Conservation (phyloP, 2,329 filamentous ascomycete species). For the Aspergillus intermedius region DNA sequence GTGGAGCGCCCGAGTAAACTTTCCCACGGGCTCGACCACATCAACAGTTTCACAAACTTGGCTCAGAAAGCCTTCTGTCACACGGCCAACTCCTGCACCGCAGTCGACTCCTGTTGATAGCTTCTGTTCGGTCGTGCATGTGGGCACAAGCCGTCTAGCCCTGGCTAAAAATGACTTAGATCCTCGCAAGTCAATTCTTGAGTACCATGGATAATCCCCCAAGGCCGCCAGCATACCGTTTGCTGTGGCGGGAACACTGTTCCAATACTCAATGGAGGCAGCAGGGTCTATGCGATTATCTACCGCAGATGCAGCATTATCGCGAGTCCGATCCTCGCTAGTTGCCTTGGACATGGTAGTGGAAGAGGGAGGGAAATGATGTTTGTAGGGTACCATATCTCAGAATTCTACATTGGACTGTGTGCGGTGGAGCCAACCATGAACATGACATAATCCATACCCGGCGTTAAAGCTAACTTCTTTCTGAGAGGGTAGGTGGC, state of each 20-base stretch:
- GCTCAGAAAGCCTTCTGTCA: slow-evolving; percentile 71
- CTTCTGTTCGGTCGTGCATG: slow-evolving; percentile 10
- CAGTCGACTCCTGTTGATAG: slow-evolving; percentile 48
- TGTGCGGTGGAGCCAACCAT: too few species aligned
- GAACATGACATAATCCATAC: too few species aligned
- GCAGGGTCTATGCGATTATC: slow-evolving; percentile 25
- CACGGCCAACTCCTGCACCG: slow-evolving; percentile 69
- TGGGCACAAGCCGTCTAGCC: slow-evolving; percentile 38
- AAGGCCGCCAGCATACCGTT: slow-evolving; percentile 54
- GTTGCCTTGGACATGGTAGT: neutral
- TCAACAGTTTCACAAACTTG: slow-evolving; percentile 65
- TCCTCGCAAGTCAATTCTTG: slow-evolving; percentile 62
- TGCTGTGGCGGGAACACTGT: slow-evolving; percentile 33
- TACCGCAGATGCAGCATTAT: neutral
- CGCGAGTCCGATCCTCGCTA: neutral
- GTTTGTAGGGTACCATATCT: neutral
- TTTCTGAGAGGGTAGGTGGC: too few species aligned
- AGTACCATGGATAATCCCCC: slow-evolving; percentile 63
- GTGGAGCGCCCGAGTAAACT: slow-evolving; percentile 63
- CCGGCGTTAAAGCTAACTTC: too few species aligned
- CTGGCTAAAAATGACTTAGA: slow-evolving; percentile 63
- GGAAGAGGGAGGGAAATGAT: neutral
- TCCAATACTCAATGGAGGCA: slow-evolving; percentile 33
- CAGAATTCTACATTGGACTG: too few species aligned
- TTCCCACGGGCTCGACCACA: slow-evolving; percentile 74